These are phyloP conservation scores for Cafeteria roenbergensis DNA, from an alignment of 108 stramenopile genomes.

Conservation along the genomic window DNA sequence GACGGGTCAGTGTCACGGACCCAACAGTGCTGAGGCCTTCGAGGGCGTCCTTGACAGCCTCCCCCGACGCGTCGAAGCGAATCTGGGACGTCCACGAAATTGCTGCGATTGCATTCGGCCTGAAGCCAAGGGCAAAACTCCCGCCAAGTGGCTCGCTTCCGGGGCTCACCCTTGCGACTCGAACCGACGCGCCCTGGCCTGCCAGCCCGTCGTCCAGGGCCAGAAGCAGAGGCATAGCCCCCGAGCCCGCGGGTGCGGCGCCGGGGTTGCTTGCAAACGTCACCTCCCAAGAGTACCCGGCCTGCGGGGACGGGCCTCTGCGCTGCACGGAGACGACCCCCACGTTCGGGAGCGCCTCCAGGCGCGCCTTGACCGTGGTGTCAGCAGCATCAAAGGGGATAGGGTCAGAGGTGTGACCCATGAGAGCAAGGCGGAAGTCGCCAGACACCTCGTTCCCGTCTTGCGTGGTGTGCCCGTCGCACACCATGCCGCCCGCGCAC, in stretches of 20 bases:
- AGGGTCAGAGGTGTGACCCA: slow-evolving; percentile 43
- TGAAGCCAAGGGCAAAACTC: slow-evolving; percentile 43
- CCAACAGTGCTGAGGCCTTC: slow-evolving; percentile 53
- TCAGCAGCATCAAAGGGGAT: slow-evolving; percentile 66
- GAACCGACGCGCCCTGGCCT: not conserved
- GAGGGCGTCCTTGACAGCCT: slow-evolving; percentile 43
- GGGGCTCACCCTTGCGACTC: not conserved
- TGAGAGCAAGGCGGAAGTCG: slow-evolving; percentile 46
- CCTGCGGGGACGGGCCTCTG: slow-evolving; percentile 41
- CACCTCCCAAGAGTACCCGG: slow-evolving; percentile 61
- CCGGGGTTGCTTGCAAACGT: slow-evolving; percentile 63
- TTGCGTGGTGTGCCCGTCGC: slow-evolving; percentile 37
- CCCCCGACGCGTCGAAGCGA: slow-evolving; percentile 45
- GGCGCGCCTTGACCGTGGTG: slow-evolving; percentile 40
- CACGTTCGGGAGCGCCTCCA: slow-evolving; percentile 60
- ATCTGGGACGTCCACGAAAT: slow-evolving; percentile 28
- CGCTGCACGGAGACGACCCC: slow-evolving; percentile 53
- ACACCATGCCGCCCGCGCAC: slow-evolving; percentile 18
- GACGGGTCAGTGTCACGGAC: slow-evolving; percentile 43
- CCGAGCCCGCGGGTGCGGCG: slow-evolving; percentile 54
- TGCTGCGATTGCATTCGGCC: not conserved
- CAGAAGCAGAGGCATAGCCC: slow-evolving; percentile 31
- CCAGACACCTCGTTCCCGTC: slow-evolving; percentile 56
- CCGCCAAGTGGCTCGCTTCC: slow-evolving; percentile 41
- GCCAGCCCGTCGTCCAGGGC: slow-evolving; percentile 3